Conservation (phyloP, 2,329 filamentous ascomycete species). For the Aurifilum marmelostoma region DNA sequence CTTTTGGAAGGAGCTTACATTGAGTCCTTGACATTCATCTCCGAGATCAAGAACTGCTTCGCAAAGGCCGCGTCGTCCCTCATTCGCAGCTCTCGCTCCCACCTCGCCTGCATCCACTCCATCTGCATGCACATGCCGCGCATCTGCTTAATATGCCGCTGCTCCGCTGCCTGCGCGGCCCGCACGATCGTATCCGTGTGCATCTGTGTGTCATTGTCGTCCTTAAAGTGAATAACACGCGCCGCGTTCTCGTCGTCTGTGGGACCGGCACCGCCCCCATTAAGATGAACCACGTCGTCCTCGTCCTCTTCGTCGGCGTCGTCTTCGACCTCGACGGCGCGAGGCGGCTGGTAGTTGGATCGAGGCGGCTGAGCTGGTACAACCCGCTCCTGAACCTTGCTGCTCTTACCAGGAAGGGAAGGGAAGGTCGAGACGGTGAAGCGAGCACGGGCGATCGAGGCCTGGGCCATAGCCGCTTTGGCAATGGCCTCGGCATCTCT, state of each 20-base stretch:
- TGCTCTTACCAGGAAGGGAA: slow-evolving; percentile 1
- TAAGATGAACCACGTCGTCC: slow-evolving; percentile 17
- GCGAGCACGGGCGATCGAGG: slow-evolving; percentile 28
- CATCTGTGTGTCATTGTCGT: slow-evolving; percentile 46
- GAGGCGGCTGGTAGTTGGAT: slow-evolving; percentile 30
- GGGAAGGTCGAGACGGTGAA: slow-evolving; percentile 25
- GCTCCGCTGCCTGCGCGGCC: slow-evolving; percentile 64
- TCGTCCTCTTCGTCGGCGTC: slow-evolving; percentile 33
- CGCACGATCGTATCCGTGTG: slow-evolving; percentile 63
- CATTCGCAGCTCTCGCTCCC: slow-evolving; percentile 79
- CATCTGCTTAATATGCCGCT: slow-evolving; percentile 73
- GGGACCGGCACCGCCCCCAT: slow-evolving; percentile 4
- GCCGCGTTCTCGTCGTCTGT: slow-evolving; percentile 26
- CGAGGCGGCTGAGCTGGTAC: neutral
- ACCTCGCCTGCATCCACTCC: slow-evolving; percentile 82
- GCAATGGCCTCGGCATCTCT: slow-evolving; percentile 40
- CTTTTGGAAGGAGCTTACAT: slow-evolving; percentile 15
- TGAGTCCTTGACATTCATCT: slow-evolving; percentile 76
- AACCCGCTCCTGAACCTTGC: slow-evolving; percentile 25
- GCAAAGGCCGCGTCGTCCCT: slow-evolving; percentile 81
- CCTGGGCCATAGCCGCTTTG: slow-evolving; percentile 34
- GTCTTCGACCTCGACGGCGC: slow-evolving; percentile 35
- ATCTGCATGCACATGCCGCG: slow-evolving; percentile 87
- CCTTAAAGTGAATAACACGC: slow-evolving; percentile 30
- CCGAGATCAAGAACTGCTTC: slow-evolving; percentile 80